Evolutionary conservation across 2,329 filamentous ascomycete genomes (phyloP).

Genomic region (Fusarium oligoseptatum): DNA sequence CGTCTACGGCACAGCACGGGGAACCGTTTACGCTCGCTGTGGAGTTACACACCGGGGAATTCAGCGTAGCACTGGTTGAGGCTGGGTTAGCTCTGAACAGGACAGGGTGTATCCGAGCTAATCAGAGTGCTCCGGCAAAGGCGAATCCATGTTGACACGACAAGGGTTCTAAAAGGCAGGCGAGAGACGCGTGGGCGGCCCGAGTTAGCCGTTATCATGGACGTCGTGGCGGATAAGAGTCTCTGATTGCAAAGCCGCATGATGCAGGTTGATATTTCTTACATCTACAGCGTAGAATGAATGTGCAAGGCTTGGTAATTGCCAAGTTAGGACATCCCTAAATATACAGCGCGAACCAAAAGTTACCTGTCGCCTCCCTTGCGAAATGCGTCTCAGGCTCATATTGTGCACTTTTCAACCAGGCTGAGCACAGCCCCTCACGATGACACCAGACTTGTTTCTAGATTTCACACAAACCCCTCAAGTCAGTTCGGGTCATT

Average conservation of each 20-base stretch:
- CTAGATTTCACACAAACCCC: too few species aligned
- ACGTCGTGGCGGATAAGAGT: neutral
- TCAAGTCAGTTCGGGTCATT: too few species aligned
- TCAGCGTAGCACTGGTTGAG: neutral
- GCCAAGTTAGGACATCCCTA: too few species aligned
- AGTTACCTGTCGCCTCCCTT: too few species aligned
- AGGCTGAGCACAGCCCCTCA: too few species aligned
- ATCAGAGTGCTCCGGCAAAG: neutral
- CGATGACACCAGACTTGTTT: too few species aligned
- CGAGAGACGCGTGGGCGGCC: neutral
- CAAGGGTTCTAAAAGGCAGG: neutral
- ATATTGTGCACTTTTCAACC: too few species aligned
- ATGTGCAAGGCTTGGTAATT: too few species aligned
- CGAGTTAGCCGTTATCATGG: neutral
- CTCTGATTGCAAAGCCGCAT: neutral
- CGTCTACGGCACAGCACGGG: slow-evolving; percentile 9
- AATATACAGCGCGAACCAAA: too few species aligned
- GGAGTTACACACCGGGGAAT: neutral
- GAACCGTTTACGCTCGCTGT: neutral
- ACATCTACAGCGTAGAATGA: too few species aligned
- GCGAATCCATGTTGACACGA: neutral
- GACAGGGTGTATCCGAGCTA: neutral
- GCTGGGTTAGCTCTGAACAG: neutral
- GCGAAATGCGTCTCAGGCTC: too few species aligned
- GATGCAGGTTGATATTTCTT: neutral